A percentile compares a stretch with the other conserved stretches of the same genome.
Conservation (phyloP, 352 stramenopile genomes). For the Achlya hypogyna region DNA sequence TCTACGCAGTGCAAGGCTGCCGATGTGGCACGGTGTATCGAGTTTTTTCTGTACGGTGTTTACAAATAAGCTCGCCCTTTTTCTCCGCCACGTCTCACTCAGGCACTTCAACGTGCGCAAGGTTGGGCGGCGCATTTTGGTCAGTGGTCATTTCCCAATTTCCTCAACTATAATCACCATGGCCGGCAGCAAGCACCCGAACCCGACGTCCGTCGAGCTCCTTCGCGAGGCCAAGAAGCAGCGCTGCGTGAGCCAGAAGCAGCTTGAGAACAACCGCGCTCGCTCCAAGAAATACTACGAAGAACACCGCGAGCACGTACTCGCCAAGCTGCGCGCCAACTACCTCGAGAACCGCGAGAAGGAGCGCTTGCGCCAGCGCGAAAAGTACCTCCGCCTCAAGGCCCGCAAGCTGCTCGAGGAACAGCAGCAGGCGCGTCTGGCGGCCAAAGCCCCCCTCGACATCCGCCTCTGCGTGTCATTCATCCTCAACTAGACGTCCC, state of each 20-base stretch:
- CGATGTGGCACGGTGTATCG: neutral
- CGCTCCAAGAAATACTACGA: constrained; percentile 8
- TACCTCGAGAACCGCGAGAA: neutral
- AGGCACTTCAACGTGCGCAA: neutral
- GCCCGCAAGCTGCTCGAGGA: neutral
- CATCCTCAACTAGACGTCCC: neutral
- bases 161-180: neutral
- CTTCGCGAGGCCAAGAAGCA: neutral
- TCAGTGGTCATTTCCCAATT: neutral
- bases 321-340: neutral
- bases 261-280: neutral
- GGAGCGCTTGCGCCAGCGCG: neutral
- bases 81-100: neutral
- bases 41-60: neutral
- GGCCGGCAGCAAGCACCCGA: neutral
- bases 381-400: neutral
- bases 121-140: neutral
- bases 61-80: neutral
- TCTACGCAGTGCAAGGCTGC: neutral
- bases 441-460: neutral
- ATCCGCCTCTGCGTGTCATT: neutral
- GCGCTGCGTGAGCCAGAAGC: neutral
- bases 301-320: neutral
- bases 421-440: neutral
- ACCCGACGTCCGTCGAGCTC: neutral